These are phyloP conservation scores for Geosmithia putterillii DNA, from an alignment of 2,329 filamentous ascomycete genomes.

Conservation along the genomic window DNA sequence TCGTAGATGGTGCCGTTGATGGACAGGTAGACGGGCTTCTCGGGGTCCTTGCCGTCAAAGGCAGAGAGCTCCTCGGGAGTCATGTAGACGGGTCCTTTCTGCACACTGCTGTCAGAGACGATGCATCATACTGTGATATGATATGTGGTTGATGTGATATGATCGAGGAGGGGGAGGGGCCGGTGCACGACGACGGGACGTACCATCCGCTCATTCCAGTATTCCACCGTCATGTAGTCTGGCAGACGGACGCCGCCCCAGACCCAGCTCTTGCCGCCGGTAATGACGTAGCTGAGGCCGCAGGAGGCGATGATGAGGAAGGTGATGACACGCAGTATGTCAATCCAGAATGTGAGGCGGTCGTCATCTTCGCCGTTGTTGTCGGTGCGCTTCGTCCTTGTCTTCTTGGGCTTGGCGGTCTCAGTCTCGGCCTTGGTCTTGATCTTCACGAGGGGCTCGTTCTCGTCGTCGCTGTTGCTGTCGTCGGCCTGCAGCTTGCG, in stretches of 20 bases:
- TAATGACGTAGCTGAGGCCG: constrained; percentile 65
- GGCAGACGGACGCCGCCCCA: constrained; percentile 54
- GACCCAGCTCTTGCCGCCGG: constrained; percentile 53
- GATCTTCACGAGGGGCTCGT: constrained; percentile 4
- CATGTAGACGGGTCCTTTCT: constrained; percentile 52
- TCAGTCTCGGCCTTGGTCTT: constrained; percentile 1
- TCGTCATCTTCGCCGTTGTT: constrained; percentile 50
- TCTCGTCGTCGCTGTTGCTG: background rate
- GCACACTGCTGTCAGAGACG: background rate
- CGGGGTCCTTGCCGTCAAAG: constrained; percentile 67
- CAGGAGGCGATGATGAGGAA: constrained; percentile 55
- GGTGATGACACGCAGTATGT: constrained; percentile 56
- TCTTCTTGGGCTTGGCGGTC: background rate
- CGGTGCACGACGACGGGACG: constrained; percentile 10
- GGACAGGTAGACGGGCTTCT: constrained; percentile 76
- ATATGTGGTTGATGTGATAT: too few species aligned
- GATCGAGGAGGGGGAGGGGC: background rate
- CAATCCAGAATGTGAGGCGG: constrained; percentile 39
- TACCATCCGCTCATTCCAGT: constrained; percentile 51
- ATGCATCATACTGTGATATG: background rate
- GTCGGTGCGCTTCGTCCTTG: constrained; percentile 11
- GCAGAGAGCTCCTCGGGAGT: constrained; percentile 61
- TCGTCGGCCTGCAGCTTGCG: constrained; percentile 3
- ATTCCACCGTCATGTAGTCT: constrained; percentile 45
- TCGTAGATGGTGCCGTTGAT: constrained; percentile 84